Evolutionary conservation across 148 eudicot genomes (phyloP), one percentile per base, ranked within the genome.

Genomic region (Chenopodium suecicum): DNA sequence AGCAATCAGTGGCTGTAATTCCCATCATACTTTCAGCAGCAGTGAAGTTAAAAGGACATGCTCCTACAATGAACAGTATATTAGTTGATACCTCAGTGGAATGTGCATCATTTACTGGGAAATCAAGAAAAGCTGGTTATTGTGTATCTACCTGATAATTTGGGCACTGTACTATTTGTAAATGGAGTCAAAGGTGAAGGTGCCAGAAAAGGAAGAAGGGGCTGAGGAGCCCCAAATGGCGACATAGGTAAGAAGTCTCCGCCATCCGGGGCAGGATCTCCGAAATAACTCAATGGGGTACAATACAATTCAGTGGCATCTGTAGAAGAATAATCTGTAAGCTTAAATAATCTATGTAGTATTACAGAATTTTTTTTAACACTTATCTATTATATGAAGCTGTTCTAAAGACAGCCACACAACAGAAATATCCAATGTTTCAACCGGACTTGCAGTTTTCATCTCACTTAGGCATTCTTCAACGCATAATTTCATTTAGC

Each of bases 111-210:
- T 10, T 64, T 12, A 68, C 64, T 63, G 25, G 37, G 25, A 16
- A 82, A 11, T 64, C 52, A 77, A 76, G 77, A 27, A 77, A 82
- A 64, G 54, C 34, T 47, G 16, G 17, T 63, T 20, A 63, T 17
- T 41, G 56, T 78, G 62, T 44, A 41, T 60, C 69, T 84, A 96
- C 99, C 98, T 87, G 99, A 96, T 84, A 96, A 86, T 82, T 90
- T 92, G 27, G 99, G 99, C 67, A 90, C 82, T 20, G 93, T 94
- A 82, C 82, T 90, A 80, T 94, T 96, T 78, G 97, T 92, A 87
- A 94, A 96, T 72, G 97, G 99, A 78, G 92, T 83, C 89, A 94
- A 84, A n/a, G 99, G 99, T 31, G 98, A 92, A 76, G 99, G 99
- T 81, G 99, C 97, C 65, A 90, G 79, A 80, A 89, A 85, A 80